These are phyloP conservation scores for Aspergillus udagawae DNA, from an alignment of 2,329 filamentous ascomycete species.

Conservation along the genomic window DNA sequence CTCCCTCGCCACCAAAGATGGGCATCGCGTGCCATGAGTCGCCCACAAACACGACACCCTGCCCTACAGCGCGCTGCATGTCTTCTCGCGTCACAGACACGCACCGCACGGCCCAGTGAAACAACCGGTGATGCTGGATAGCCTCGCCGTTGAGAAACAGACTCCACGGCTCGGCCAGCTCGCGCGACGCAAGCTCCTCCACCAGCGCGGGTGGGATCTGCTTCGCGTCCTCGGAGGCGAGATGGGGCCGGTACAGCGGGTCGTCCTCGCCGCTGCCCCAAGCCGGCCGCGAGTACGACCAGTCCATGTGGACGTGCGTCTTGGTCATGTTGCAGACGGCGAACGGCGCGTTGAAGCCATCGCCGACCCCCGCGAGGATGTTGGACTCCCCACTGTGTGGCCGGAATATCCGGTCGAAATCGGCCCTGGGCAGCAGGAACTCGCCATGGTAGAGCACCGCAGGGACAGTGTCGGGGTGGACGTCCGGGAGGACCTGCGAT, in stretches of 20 bases:
- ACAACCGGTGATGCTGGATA: conserved; percentile 4
- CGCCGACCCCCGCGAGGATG: conserved; percentile 6
- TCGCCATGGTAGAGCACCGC: conserved; percentile 8
- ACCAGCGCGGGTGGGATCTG: conserved; percentile 1
- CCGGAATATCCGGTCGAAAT: conserved; percentile 3
- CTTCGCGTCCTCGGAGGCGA: conserved; percentile 6
- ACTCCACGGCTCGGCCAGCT: conserved; percentile 7
- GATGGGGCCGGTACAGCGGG: conserved; percentile 2
- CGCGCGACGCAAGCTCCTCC: conserved; percentile 3
- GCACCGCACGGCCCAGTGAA: conserved; percentile 6
- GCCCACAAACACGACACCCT: conserved; percentile 3
- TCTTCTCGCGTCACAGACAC: conserved; percentile 2
- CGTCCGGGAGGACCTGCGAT: background rate
- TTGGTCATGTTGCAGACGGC: conserved; percentile 6
- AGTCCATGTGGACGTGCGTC: conserved; percentile 7
- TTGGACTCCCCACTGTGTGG: conserved; percentile 3
- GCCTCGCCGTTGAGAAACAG: conserved; percentile 4
- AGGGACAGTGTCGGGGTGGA: conserved; percentile 3
- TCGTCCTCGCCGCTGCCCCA: background rate
- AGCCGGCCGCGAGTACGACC: conserved; percentile 6
- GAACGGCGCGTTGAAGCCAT: conserved; percentile 10
- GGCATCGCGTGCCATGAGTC: conserved; percentile 13
- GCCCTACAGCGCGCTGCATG: background rate
- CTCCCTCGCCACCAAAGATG: conserved; percentile 10
- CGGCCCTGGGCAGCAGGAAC: conserved; percentile 1